Conservation (phyloP, 75 land plant species). For the Larix kaempferi region DNA sequence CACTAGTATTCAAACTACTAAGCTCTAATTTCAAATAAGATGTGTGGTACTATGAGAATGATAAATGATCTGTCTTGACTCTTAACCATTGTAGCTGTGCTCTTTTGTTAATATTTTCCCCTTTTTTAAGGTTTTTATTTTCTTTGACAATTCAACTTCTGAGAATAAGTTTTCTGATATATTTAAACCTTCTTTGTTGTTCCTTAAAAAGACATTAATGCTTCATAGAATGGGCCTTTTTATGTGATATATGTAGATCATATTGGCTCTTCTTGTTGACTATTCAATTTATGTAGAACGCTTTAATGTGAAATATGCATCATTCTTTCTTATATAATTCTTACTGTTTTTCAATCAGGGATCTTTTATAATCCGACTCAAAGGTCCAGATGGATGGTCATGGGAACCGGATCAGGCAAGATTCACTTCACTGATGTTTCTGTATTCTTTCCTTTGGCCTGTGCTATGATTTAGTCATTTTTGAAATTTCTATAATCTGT, state of each 20-base stretch:
- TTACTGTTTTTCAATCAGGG: slow-evolving; percentile 49
- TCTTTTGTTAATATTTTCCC: too few species aligned
- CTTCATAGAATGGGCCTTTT: not conserved
- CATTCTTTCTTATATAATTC: not conserved
- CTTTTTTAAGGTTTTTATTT: not conserved
- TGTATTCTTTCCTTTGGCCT: not conserved
- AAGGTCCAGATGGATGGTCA: slow-evolving; percentile 96
- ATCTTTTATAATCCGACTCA: slow-evolving; percentile 62
- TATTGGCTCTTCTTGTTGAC: not conserved
- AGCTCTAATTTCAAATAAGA: too few species aligned
- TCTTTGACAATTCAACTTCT: not conserved
- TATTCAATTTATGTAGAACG: not conserved
- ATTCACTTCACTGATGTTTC: not conserved
- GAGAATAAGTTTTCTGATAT: not conserved
- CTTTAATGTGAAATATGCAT: slow-evolving; percentile 7
- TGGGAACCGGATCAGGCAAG: slow-evolving; percentile 76
- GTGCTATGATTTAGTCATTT: not conserved
- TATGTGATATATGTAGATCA: not conserved
- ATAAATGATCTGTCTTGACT: too few species aligned
- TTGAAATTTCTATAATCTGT: too few species aligned
- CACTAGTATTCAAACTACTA: too few species aligned
- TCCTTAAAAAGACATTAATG: not conserved
- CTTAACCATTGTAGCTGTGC: too few species aligned
- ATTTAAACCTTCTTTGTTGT: not conserved
- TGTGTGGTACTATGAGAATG: too few species aligned